phyloP scores from a whole-genome alignment of 177 flowering plant genomes.

The Vitis hybrid region DNA sequence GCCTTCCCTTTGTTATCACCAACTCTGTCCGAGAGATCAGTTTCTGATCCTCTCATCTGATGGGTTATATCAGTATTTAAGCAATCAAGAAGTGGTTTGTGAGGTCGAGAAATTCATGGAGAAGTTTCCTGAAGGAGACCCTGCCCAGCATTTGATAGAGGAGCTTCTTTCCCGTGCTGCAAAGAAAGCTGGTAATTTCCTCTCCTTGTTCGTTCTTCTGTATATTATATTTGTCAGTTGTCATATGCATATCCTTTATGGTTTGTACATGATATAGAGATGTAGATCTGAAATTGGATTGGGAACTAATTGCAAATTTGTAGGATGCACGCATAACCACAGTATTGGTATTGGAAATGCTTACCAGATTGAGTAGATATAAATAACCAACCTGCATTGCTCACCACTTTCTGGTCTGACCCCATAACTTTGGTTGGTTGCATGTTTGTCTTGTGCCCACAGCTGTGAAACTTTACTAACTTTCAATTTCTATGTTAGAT shows the following conservation, averaged over 20 bases:
- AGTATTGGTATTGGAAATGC: background rate
- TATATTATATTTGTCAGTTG: background rate
- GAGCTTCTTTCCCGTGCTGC: slow-evolving; percentile 57
- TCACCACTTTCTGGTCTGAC: no score
- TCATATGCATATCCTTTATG: background rate
- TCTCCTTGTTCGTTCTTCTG: background rate
- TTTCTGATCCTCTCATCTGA: slow-evolving; percentile 95
- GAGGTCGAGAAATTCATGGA: slow-evolving; percentile 84
- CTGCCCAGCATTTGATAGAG: slow-evolving; percentile 85
- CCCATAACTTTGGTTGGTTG: no score
- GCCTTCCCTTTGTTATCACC: slow-evolving; percentile 90
- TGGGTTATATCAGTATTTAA: slow-evolving; percentile 93
- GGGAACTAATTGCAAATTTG: slow-evolving; percentile 1
- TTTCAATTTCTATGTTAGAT: no score
- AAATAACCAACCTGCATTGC: no score
- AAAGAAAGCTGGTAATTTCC: slow-evolving; percentile 49
- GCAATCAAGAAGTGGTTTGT: slow-evolving; percentile 92
- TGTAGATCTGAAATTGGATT: background rate
- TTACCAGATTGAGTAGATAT: no score
- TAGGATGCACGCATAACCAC: background rate
- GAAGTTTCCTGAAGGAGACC: slow-evolving; percentile 90
- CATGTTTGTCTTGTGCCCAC: no score
- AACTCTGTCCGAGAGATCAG: slow-evolving; percentile 76
- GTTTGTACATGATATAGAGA: background rate
- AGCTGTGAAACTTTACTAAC: no score